These are phyloP conservation scores for Scutellaria galericulata DNA, from an alignment of 257 asterid species.

Conservation along the genomic window DNA sequence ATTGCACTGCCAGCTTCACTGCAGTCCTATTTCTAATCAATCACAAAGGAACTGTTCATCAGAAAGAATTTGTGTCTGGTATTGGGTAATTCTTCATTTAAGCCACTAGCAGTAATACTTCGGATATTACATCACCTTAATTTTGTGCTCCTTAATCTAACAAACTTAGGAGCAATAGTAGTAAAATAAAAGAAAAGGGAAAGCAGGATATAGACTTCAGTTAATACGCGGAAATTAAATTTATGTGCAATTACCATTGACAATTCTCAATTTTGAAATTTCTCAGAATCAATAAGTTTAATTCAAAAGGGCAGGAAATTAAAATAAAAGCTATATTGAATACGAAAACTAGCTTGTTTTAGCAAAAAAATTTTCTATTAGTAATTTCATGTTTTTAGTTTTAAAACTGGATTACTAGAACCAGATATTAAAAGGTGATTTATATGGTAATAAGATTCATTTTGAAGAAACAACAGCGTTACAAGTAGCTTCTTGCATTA, in stretches of 20 bases:
- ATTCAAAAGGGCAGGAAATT: background rate
- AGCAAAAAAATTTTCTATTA: background rate
- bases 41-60: background rate
- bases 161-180: background rate
- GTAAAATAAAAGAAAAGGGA: background rate
- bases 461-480: too few species aligned
- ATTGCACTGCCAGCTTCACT: background rate
- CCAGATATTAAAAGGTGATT: background rate
- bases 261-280: background rate
- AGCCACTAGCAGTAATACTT: background rate
- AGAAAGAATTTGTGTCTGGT: background rate
- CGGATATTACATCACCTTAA: too few species aligned
- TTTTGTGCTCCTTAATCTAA: slow-evolving; percentile 6
- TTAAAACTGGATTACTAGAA: background rate
- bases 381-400: background rate
- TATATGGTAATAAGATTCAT: too few species aligned
- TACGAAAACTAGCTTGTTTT: slow-evolving; percentile 1
- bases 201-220: slow-evolving; percentile 14
- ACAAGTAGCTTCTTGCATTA: too few species aligned
- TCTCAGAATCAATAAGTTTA: background rate
- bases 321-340: background rate
- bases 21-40: background rate
- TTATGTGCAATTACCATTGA: background rate
- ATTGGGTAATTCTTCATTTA: slow-evolving; percentile 4
- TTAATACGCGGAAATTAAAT: background rate